phyloP scores from a whole-genome alignment of 176 grass and related monocot species.

The Chrysopogon serrulatus region DNA sequence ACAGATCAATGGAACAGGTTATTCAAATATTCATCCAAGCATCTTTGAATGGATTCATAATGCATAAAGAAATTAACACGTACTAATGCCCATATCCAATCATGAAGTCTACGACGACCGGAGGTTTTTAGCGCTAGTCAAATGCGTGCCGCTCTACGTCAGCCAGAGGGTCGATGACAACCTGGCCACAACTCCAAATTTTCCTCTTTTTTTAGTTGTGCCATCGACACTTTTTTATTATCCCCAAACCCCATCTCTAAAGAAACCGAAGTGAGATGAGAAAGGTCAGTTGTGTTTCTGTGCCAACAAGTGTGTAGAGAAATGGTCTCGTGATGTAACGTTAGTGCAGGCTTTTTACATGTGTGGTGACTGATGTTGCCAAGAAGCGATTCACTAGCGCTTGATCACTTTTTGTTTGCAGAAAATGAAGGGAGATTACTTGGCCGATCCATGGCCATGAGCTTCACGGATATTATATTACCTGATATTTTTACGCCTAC shows the following conservation, averaged over 20 bases:
- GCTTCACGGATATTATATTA: background rate
- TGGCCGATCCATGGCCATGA: conserved; percentile 37
- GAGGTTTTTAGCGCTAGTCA: background rate
- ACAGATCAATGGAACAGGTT: background rate
- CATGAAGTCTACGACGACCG: background rate
- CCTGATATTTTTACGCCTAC: background rate
- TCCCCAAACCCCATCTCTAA: background rate
- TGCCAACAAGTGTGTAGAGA: background rate
- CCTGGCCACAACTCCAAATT: background rate
- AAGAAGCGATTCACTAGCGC: conserved; percentile 5
- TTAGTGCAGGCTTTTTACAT: conserved; percentile 25
- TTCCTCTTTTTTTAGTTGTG: too few relatives aligned
- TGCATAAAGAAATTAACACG: background rate
- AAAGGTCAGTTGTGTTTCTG: background rate
- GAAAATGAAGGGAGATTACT: background rate
- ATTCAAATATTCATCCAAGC: background rate
- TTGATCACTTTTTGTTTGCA: background rate
- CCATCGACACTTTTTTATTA: conserved; percentile 19
- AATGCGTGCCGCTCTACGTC: background rate
- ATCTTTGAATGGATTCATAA: background rate
- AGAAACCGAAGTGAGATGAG: background rate
- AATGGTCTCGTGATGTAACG: conserved; percentile 21
- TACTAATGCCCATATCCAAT: background rate
- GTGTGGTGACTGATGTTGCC: conserved; percentile 15
- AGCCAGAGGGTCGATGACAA: background rate